phyloP scores from a whole-genome alignment of 2,329 filamentous ascomycete species.

The Diaporthe longicolla region DNA sequence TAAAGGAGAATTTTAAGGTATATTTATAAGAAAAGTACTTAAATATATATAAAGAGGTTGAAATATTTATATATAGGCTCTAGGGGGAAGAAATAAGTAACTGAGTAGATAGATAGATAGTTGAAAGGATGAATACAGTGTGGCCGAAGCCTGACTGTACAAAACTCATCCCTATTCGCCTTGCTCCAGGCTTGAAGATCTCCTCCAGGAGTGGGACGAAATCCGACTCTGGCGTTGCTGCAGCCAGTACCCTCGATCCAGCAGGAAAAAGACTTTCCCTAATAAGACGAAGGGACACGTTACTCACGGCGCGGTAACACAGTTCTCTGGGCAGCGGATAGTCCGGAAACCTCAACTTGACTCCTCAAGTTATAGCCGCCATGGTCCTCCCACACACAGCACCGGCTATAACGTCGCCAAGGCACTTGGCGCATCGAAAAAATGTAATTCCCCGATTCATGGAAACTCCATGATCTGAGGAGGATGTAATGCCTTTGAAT shows the following conservation, averaged over 20 bases:
- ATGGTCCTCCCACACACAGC: slow-evolving; percentile 36
- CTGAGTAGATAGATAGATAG: no score
- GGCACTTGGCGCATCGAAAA: slow-evolving; percentile 42
- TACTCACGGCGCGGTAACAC: slow-evolving; percentile 42
- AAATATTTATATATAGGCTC: no score
- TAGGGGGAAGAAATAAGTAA: no score
- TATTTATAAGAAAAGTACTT: no score
- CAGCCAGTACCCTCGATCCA: slow-evolving; percentile 40
- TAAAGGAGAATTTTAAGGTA: no score
- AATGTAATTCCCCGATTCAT: slow-evolving; percentile 33
- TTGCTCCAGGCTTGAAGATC: slow-evolving; percentile 42
- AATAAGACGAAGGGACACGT: slow-evolving; percentile 43
- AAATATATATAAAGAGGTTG: no score
- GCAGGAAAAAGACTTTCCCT: slow-evolving; percentile 44
- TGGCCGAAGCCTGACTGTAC: no score
- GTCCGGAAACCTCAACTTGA: slow-evolving; percentile 43
- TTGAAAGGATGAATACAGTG: no score
- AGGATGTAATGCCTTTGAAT: no score
- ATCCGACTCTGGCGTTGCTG: slow-evolving; percentile 43
- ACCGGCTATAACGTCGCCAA: slow-evolving; percentile 41
- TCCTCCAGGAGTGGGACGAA: slow-evolving; percentile 41
- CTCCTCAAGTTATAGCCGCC: slow-evolving; percentile 43
- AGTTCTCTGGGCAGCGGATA: slow-evolving; percentile 34
- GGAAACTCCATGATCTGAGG: no score
- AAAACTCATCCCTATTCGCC: slow-evolving; percentile 41